A percentile compares a stretch with the other conserved stretches of the same genome.
These are phyloP conservation scores for Cucurbita argyrosperma DNA, from an alignment of 306 rosid genomes.

Conservation along the genomic window DNA sequence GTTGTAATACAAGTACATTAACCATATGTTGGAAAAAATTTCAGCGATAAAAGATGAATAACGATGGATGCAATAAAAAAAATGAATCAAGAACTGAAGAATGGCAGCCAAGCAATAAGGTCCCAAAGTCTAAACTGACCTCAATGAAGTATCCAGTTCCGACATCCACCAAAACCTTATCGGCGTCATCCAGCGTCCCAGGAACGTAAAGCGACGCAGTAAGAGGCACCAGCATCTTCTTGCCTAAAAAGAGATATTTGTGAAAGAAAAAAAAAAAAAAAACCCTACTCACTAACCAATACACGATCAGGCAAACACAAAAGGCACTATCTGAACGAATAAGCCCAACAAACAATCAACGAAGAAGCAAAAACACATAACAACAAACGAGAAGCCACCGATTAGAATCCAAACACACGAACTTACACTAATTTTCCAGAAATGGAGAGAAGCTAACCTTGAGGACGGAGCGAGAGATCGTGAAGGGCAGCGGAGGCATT, in stretches of 20 bases:
- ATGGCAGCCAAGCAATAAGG: neutral
- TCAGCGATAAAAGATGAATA: neutral
- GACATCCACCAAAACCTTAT: conserved; percentile 63
- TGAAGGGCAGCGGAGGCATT: conserved; percentile 60
- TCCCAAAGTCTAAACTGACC: conserved; percentile 18
- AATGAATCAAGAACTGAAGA: neutral
- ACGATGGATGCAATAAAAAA: neutral
- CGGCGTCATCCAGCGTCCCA: conserved; percentile 60
- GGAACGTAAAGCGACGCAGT: conserved; percentile 92
- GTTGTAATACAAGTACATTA: neutral
- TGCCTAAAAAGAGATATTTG: conserved; percentile 6
- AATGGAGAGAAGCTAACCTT: conserved; percentile 5
- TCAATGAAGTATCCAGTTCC: conserved; percentile 94
- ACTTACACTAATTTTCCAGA: neutral
- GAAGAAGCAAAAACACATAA: neutral
- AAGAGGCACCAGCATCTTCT: conserved; percentile 75
- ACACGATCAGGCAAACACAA: neutral
- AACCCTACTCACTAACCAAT: neutral
- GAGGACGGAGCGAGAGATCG: conserved; percentile 75
- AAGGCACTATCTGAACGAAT: neutral
- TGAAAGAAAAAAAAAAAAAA: neutral
- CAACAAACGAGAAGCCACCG: neutral
- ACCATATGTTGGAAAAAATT: neutral
- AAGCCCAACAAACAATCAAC: neutral
- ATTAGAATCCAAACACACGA: neutral